A percentile compares a stretch with the other conserved stretches of the same genome.
phyloP scores from a whole-genome alignment of 208 protist genomes.

The Leptomonas pyrrhocoris region DNA sequence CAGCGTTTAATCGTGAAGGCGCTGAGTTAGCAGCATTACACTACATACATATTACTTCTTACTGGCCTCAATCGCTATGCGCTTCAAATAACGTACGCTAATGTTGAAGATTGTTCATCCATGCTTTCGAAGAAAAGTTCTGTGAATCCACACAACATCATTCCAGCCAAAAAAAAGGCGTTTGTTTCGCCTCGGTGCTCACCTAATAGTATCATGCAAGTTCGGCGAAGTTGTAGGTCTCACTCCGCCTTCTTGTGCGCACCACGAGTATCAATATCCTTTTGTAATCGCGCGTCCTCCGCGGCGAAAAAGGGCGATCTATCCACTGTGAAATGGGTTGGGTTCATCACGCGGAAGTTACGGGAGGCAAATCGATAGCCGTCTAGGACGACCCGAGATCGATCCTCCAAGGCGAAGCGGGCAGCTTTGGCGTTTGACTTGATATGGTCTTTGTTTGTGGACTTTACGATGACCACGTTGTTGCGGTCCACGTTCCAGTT shows the following conservation, averaged over 20 bases:
- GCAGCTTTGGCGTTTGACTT: slow-evolving; percentile 84
- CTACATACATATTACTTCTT: not conserved
- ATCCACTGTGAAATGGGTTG: slow-evolving; percentile 54
- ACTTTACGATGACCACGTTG: slow-evolving; percentile 86
- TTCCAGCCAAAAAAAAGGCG: not conserved
- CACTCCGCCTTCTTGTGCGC: not conserved
- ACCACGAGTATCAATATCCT: slow-evolving; percentile 7
- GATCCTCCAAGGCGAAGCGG: slow-evolving; percentile 65
- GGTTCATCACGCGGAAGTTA: slow-evolving; percentile 76
- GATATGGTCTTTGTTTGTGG: slow-evolving; percentile 79
- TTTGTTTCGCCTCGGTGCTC: no score
- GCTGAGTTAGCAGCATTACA: not conserved
- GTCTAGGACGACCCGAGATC: slow-evolving; percentile 61
- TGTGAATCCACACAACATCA: not conserved
- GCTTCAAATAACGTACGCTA: no score
- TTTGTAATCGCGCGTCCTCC: slow-evolving; percentile 21
- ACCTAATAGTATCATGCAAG: not conserved
- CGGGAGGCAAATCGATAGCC: slow-evolving; percentile 48
- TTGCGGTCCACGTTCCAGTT: slow-evolving; percentile 82
- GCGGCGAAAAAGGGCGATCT: slow-evolving; percentile 65
- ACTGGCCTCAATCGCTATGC: not conserved
- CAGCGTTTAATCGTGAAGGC: no score
- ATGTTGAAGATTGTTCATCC: no score
- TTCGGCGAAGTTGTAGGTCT: not conserved
- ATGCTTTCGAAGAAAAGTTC: not conserved